Evolutionary conservation across 768 basidiomycete species (phyloP).

Genomic region (Pleurotus platypus): DNA sequence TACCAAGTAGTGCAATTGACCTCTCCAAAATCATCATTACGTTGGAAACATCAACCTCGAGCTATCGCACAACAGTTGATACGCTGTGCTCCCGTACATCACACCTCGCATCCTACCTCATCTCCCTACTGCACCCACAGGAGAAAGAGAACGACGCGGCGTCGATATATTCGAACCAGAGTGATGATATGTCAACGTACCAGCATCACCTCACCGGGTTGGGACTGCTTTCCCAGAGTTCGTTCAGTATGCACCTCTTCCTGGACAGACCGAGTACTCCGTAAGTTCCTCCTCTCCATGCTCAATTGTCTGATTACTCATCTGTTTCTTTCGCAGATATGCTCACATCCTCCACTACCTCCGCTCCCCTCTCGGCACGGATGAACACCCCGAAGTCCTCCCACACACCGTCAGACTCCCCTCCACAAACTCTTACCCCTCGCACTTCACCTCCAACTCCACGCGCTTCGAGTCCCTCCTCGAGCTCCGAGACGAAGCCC

Average conservation of each 20-base stretch:
- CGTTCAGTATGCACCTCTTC: constrained; percentile 63
- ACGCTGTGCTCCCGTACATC: constrained; percentile 72
- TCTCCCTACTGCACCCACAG: constrained; percentile 29
- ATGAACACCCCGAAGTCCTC: constrained; percentile 47
- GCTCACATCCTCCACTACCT: constrained; percentile 69
- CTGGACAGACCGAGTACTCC: constrained; percentile 77
- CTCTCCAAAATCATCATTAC: constrained; percentile 63
- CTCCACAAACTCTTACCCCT: not conserved
- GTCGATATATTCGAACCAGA: constrained; percentile 53
- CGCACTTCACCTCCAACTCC: constrained; percentile 29
- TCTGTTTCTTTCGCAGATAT: constrained; percentile 44
- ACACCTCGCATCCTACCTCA: constrained; percentile 56
- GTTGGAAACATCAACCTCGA: constrained; percentile 68
- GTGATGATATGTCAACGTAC: constrained; percentile 53
- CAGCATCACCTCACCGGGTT: constrained; percentile 61
- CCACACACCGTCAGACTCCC: constrained; percentile 55
- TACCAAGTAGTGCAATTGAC: constrained; percentile 46
- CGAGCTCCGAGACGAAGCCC: constrained; percentile 77
- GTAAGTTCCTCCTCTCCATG: constrained; percentile 40
- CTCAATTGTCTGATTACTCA: not conserved
- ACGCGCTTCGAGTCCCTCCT: constrained; percentile 62
- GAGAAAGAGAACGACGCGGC: constrained; percentile 36
- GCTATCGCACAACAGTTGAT: constrained; percentile 60
- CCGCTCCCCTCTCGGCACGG: constrained; percentile 46
- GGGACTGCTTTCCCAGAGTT: constrained; percentile 44